phyloP scores from a whole-genome alignment of 1,284 basidiomycete species.

The Ceratobasidium sp. region DNA sequence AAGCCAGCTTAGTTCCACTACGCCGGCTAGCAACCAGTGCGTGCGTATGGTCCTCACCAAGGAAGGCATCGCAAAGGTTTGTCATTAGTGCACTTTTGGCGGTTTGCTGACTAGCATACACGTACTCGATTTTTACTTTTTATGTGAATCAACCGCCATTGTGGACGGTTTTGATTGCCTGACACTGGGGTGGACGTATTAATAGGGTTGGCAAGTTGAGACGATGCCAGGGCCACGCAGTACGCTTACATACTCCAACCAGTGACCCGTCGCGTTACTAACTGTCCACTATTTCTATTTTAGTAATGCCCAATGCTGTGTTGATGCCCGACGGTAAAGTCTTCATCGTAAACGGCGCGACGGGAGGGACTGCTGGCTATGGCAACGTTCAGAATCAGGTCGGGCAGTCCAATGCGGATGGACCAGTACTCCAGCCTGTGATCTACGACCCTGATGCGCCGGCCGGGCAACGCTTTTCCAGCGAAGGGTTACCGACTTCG shows the following conservation, averaged over 20 bases:
- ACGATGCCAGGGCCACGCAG: constrained; percentile 75
- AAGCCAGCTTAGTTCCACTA: not conserved
- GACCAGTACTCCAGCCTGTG: constrained; percentile 78
- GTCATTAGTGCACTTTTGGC: not conserved
- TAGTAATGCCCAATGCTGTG: constrained; percentile 79
- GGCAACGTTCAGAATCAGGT: constrained; percentile 76
- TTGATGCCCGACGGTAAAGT: constrained; percentile 85
- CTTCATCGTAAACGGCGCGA: constrained; percentile 81
- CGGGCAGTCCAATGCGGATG: constrained; percentile 82
- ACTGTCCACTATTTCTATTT: too few relatives aligned
- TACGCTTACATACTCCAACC: not conserved
- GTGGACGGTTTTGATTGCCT: not conserved
- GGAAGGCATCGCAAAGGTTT: constrained; percentile 27
- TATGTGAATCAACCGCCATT: not conserved
- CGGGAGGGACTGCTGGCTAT: constrained; percentile 83
- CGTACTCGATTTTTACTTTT: not conserved
- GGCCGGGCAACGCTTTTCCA: constrained; percentile 70
- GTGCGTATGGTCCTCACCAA: constrained; percentile 28
- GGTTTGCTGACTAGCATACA: constrained; percentile 6
- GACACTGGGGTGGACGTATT: too few relatives aligned
- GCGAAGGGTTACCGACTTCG: constrained; percentile 73
- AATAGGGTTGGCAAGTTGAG: constrained; percentile 77
- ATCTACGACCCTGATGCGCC: constrained; percentile 76
- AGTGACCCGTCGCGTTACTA: not conserved
- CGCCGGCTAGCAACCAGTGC: constrained; percentile 35